Evolutionary conservation across 2,329 filamentous ascomycete species (phyloP).

Genomic region (Cercospora janseana): DNA sequence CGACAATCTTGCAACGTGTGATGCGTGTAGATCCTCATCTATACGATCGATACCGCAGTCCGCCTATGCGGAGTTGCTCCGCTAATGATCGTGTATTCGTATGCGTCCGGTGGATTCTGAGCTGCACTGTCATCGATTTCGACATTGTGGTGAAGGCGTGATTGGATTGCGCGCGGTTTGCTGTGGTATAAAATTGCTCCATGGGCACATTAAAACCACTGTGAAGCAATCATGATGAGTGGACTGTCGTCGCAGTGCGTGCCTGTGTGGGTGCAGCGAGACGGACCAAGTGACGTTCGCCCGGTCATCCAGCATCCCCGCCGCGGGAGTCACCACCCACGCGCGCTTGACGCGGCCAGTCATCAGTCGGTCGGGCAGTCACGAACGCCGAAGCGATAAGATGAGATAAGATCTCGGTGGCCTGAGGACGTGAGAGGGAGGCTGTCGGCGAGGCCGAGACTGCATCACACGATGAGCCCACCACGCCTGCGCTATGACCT

Average conservation of each 20-base stretch:
- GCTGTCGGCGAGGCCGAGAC: not conserved
- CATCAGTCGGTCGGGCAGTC: too few relatives aligned
- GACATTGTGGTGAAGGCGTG: slow-evolving; percentile 49
- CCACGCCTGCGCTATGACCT: not conserved
- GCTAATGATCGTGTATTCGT: slow-evolving; percentile 51
- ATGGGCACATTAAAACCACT: slow-evolving; percentile 7
- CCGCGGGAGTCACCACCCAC: not conserved
- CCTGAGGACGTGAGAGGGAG: not conserved
- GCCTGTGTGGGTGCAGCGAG: not conserved
- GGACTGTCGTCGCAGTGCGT: slow-evolving; percentile 10
- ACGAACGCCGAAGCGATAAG: too few relatives aligned
- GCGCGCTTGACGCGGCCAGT: not conserved
- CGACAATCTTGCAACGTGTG: not conserved
- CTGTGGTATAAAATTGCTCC: not conserved
- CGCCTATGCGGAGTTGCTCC: slow-evolving; percentile 19
- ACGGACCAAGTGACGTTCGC: slow-evolving; percentile 1
- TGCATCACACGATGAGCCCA: too few relatives aligned
- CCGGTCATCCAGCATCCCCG: not conserved
- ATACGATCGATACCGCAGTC: slow-evolving; percentile 3
- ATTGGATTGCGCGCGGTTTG: not conserved
- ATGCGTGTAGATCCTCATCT: slow-evolving; percentile 11
- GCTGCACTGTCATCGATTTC: slow-evolving; percentile 48
- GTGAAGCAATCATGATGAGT: slow-evolving; percentile 17
- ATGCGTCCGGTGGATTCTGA: slow-evolving; percentile 51
- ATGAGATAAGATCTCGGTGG: too few relatives aligned